Conservation (phyloP, 306 rosid species). For the Vigna reflexopilosa region DNA sequence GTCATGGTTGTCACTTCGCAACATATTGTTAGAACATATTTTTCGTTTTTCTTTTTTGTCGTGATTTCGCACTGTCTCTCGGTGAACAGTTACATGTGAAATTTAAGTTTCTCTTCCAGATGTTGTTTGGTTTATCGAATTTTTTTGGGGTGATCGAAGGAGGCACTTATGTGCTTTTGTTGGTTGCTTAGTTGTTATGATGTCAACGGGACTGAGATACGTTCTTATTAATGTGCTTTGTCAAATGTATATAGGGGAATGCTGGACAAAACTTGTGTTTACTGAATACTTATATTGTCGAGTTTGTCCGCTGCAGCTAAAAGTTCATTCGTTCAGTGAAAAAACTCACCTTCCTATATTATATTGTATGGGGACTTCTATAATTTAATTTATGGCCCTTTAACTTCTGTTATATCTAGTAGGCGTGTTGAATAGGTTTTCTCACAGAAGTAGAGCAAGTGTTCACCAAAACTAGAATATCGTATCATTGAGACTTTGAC, state of each 20-base stretch:
- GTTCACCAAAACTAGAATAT: background rate
- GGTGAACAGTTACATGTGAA: background rate
- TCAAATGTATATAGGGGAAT: background rate
- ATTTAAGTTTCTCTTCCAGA: slow-evolving; percentile 20
- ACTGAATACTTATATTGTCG: background rate
- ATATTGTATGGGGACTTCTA: slow-evolving; percentile 1
- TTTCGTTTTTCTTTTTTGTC: background rate
- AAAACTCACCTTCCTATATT: background rate
- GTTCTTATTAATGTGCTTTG: slow-evolving; percentile 27
- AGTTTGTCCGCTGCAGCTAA: background rate
- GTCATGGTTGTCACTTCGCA: slow-evolving; percentile 12
- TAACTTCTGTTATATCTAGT: slow-evolving; percentile 25
- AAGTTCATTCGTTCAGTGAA: slow-evolving; percentile 14
- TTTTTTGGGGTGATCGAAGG: slow-evolving; percentile 31
- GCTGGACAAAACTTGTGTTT: slow-evolving; percentile 30
- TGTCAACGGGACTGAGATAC: background rate
- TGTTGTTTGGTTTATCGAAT: background rate
- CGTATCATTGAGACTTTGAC: background rate
- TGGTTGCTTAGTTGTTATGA: slow-evolving; percentile 12
- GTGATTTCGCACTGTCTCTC: background rate
- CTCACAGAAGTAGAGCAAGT: slow-evolving; percentile 1
- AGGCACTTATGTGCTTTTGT: background rate
- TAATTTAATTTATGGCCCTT: background rate
- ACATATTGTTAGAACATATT: background rate
- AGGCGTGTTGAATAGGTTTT: slow-evolving; percentile 21